Percentiles rank a stretch among this genome's conserved stretches.
Conservation (phyloP, 495 filamentous ascomycete species). For the Hypoxylon lenormandii region DNA sequence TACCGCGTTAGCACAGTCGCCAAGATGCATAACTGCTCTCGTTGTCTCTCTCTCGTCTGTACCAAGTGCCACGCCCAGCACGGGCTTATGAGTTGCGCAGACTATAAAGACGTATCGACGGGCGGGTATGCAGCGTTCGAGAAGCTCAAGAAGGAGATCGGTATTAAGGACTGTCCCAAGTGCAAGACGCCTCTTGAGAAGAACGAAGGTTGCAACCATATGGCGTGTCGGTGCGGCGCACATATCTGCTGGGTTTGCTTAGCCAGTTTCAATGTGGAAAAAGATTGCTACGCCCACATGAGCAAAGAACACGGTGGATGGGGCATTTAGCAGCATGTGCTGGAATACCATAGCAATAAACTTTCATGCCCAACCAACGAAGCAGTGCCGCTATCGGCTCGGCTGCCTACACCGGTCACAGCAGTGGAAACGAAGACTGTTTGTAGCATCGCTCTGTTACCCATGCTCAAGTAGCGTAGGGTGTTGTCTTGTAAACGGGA, state of each 20-base stretch:
- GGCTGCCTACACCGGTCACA: too few relatives aligned
- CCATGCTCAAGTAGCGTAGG: too few relatives aligned
- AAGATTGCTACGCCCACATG: slow-evolving; percentile 33
- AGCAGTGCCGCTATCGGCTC: too few relatives aligned
- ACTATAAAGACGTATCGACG: slow-evolving; percentile 49
- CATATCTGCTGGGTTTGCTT: slow-evolving; percentile 66
- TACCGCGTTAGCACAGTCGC: slow-evolving; percentile 50
- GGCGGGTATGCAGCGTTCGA: slow-evolving; percentile 47
- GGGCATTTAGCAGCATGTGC: neutral
- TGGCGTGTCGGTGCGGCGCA: slow-evolving; percentile 62
- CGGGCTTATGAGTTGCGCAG: slow-evolving; percentile 54
- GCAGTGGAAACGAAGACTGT: too few relatives aligned
- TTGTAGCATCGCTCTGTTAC: too few relatives aligned
- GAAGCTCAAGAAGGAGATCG: slow-evolving; percentile 47
- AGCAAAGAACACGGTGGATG: slow-evolving; percentile 26
- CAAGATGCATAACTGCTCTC: slow-evolving; percentile 51
- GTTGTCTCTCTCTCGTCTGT: slow-evolving; percentile 55
- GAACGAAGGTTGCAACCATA: slow-evolving; percentile 62
- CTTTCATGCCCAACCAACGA: too few relatives aligned
- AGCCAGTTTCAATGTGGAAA: neutral
- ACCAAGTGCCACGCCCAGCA: slow-evolving; percentile 56
- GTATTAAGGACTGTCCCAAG: slow-evolving; percentile 56
- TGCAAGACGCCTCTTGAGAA: slow-evolving; percentile 61
- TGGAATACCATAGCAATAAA: too few relatives aligned
- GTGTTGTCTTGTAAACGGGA: too few relatives aligned